Evolutionary conservation across 176 grass and related monocot species (phyloP).

Genomic region (Carex kokanica): DNA sequence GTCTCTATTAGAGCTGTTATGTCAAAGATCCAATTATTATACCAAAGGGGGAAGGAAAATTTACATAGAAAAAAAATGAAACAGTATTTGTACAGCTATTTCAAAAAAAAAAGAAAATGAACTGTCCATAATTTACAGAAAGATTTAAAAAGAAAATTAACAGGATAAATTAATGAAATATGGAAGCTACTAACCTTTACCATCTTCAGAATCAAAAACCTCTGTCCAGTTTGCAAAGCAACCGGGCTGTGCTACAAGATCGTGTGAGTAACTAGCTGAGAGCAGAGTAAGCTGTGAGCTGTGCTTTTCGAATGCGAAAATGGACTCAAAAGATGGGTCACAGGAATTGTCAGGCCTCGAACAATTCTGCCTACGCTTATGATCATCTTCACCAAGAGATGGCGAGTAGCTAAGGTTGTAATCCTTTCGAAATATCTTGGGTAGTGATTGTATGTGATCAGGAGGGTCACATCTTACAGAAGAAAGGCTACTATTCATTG

Average conservation of each 20-base stretch:
- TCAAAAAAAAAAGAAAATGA: background rate
- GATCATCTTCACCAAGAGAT: background rate
- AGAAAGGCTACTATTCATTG: background rate
- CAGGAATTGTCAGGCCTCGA: background rate
- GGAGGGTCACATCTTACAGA: background rate
- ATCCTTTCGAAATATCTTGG: background rate
- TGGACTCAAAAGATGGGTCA: background rate
- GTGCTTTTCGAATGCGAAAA: background rate
- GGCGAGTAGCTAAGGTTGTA: background rate
- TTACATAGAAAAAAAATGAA: no score
- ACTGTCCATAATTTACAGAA: no score
- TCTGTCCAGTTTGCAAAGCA: background rate
- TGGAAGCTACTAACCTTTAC: background rate
- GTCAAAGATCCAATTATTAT: background rate
- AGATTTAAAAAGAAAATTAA: background rate
- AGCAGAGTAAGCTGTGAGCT: background rate
- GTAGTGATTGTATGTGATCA: background rate
- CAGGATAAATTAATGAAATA: background rate
- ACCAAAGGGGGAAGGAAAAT: background rate
- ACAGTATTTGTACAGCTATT: no score
- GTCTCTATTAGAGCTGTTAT: background rate
- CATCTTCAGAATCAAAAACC: background rate
- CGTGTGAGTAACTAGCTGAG: background rate
- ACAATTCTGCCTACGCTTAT: background rate
- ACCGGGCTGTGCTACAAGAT: background rate